These are phyloP conservation scores for Monilinia vaccinii-corymbosi DNA, from an alignment of 2,329 filamentous ascomycete species.

Conservation along the genomic window DNA sequence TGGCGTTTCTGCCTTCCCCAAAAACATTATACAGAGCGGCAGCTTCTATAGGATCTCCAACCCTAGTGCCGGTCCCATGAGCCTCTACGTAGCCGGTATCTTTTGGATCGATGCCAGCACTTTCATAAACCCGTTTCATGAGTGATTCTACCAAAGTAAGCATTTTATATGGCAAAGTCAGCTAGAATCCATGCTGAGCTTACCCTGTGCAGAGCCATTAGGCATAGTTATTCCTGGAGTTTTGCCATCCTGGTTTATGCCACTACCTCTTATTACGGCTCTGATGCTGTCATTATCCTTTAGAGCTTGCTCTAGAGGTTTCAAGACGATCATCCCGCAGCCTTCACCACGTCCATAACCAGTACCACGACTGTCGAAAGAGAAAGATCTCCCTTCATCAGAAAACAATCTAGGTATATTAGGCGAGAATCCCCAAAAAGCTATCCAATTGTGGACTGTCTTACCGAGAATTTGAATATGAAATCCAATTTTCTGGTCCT, in stretches of 20 bases:
- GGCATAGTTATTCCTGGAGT: conserved; percentile 49
- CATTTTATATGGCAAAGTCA: background rate
- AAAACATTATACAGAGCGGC: conserved; percentile 22
- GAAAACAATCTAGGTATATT: conserved; percentile 34
- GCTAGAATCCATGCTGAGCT: background rate
- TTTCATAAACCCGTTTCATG: conserved; percentile 19
- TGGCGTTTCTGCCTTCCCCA: conserved; percentile 19
- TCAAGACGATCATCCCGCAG: conserved; percentile 47
- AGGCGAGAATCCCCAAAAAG: conserved; percentile 30
- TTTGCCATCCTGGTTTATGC: conserved; percentile 45
- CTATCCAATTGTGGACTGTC: background rate
- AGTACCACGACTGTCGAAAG: conserved; percentile 49
- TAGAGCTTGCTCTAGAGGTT: conserved; percentile 48
- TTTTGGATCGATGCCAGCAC: conserved; percentile 8
- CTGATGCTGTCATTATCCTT: conserved; percentile 50
- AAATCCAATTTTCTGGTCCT: conserved; percentile 19
- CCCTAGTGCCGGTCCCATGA: conserved; percentile 17
- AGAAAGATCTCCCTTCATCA: conserved; percentile 29
- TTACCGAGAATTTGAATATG: conserved; percentile 25
- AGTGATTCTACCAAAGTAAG: conserved; percentile 20
- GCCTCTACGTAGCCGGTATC: conserved; percentile 15
- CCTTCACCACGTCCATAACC: conserved; percentile 59
- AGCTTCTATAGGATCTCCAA: conserved; percentile 14
- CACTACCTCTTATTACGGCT: conserved; percentile 32
- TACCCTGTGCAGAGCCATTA: conserved; percentile 35